These are phyloP conservation scores for Kokia cookei DNA, from an alignment of 441 rosid species.

Conservation along the genomic window DNA sequence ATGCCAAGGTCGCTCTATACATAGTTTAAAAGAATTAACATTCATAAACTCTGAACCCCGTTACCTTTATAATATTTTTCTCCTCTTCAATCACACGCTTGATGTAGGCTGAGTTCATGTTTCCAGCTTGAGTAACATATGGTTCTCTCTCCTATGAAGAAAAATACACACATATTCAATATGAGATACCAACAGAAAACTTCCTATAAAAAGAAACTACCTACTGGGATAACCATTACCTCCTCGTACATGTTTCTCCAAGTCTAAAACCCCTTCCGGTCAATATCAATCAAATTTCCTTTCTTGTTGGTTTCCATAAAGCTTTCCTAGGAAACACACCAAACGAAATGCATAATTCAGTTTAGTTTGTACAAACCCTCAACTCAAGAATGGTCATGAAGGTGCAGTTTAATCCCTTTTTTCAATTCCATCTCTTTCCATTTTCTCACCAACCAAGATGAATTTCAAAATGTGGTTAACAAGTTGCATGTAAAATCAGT, in stretches of 20 bases:
- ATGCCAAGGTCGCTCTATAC: not conserved
- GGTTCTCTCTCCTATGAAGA: conserved; percentile 43
- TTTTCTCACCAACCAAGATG: conserved; percentile 7
- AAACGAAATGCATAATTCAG: not conserved
- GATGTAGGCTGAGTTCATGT: conserved; percentile 30
- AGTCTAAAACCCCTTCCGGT: conserved; percentile 40
- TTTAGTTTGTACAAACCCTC: not conserved
- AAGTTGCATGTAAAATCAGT: not conserved
- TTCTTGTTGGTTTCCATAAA: conserved; percentile 18
- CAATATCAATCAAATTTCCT: conserved; percentile 26
- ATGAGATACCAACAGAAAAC: not conserved
- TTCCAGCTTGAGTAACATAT: conserved; percentile 27
- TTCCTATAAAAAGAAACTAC: not conserved
- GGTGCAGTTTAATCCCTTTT: not conserved
- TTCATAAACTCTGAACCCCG: not conserved
- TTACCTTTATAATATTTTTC: conserved; percentile 33
- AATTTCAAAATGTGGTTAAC: not conserved
- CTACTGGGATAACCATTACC: conserved; percentile 27
- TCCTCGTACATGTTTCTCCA: conserved; percentile 58
- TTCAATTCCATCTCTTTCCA: not conserved
- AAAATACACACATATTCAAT: not conserved
- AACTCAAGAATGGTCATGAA: not conserved
- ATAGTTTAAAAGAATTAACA: not conserved
- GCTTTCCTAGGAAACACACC: conserved; percentile 31
- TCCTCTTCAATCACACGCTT: conserved; percentile 33